Evolutionary conservation across 1,284 basidiomycete genomes (phyloP).

Genomic region (Puccinia polysora): DNA sequence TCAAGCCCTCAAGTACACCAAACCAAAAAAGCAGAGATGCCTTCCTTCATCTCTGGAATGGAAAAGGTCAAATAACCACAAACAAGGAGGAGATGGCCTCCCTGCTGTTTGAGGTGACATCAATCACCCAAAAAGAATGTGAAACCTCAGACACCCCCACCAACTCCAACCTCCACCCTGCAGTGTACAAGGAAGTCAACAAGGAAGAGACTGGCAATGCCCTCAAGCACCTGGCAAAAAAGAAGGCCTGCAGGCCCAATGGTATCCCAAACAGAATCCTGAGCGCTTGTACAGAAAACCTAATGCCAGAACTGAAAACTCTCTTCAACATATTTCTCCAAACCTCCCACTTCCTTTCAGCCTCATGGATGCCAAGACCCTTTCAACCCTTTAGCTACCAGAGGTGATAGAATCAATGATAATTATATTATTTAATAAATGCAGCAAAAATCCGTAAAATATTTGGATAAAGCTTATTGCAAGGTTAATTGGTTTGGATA

Average conservation of each 20-base stretch:
- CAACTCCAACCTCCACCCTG: background rate
- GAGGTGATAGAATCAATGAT: too few species aligned
- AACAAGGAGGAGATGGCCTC: background rate
- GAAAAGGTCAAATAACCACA: background rate
- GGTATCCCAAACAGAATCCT: constrained; percentile 10
- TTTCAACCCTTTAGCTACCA: too few species aligned
- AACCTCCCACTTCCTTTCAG: background rate
- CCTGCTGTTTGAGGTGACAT: background rate
- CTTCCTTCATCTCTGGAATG: background rate
- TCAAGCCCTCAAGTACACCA: constrained; percentile 10
- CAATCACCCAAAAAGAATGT: background rate
- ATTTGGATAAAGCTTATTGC: too few species aligned
- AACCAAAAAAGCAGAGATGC: background rate
- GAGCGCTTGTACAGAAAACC: background rate
- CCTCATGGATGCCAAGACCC: too few species aligned
- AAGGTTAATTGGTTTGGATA: too few species aligned
- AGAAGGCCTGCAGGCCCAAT: constrained; percentile 1
- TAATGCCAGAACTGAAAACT: background rate
- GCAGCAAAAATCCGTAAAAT: too few species aligned
- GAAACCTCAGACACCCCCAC: background rate
- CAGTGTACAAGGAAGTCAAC: background rate
- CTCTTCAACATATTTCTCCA: background rate
- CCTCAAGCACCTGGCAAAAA: background rate
- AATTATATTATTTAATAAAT: too few species aligned
- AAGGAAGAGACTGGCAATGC: background rate